A percentile compares a stretch with the other conserved stretches of the same genome.
Evolutionary conservation across 2,329 filamentous ascomycete genomes (phyloP).

Genomic region (Dactylellina leptospora): DNA sequence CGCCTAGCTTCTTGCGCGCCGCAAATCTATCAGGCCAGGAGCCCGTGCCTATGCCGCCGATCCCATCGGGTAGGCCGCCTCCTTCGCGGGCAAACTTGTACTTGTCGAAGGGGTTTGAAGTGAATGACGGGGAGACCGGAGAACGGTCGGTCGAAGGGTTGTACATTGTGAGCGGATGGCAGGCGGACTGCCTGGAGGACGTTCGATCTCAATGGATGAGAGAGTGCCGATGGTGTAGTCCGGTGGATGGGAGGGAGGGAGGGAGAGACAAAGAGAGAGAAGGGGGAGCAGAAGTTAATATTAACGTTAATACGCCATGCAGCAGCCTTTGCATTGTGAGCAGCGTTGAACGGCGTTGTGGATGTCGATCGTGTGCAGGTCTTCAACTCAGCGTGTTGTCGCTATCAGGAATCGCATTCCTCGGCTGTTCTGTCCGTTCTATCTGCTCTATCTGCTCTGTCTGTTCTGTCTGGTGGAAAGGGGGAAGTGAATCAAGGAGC

Average conservation of each 20-base stretch:
- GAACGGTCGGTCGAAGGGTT: slow-evolving; percentile 39
- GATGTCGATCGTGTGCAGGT: not conserved
- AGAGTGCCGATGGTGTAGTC: too few species aligned
- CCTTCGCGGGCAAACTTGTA: slow-evolving; percentile 48
- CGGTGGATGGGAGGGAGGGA: too few species aligned
- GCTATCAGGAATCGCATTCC: too few species aligned
- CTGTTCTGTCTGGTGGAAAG: too few species aligned
- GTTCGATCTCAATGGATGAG: too few species aligned
- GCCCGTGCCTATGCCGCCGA: slow-evolving; percentile 43
- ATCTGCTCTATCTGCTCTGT: too few species aligned
- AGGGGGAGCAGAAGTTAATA: too few species aligned
- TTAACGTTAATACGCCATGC: too few species aligned
- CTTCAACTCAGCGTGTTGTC: too few species aligned
- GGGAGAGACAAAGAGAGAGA: too few species aligned
- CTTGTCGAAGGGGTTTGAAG: slow-evolving; percentile 46
- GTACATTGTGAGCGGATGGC: slow-evolving; percentile 24
- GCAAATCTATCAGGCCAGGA: slow-evolving; percentile 37
- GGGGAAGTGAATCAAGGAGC: too few species aligned
- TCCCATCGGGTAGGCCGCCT: slow-evolving; percentile 40
- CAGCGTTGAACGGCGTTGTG: not conserved
- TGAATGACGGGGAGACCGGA: slow-evolving; percentile 47
- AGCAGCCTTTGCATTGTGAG: not conserved
- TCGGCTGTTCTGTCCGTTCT: too few species aligned
- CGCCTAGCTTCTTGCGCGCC: slow-evolving; percentile 34
- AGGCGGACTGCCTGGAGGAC: not conserved